These are phyloP conservation scores for Alliaria petiolata DNA, from an alignment of 345 rosid genomes.

Conservation along the genomic window DNA sequence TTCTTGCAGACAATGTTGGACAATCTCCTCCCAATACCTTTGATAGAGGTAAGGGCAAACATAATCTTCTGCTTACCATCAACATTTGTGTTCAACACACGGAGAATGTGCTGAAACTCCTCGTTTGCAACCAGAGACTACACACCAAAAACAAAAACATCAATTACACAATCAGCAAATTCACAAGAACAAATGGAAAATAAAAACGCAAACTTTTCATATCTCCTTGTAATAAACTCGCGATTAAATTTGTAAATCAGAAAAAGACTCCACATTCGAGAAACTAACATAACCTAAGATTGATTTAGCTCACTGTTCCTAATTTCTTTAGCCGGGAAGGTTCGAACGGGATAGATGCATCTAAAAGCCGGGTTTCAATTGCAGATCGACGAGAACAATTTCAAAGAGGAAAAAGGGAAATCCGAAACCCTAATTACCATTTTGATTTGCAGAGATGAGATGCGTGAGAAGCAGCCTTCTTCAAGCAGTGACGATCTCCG, in stretches of 20 bases:
- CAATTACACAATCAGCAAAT: not conserved
- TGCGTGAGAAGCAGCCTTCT: conserved; percentile 11
- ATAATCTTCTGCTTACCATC: conserved; percentile 89
- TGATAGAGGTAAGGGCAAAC: conserved; percentile 91
- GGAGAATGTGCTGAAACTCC: conserved; percentile 88
- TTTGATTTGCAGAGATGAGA: conserved; percentile 17
- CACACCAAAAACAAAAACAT: not conserved
- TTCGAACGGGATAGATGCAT: not conserved
- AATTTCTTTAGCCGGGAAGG: too few species aligned
- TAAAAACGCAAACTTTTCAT: not conserved
- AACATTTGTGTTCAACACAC: conserved; percentile 88
- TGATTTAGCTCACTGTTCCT: not conserved
- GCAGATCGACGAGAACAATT: not conserved
- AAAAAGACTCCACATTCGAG: not conserved
- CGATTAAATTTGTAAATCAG: too few species aligned
- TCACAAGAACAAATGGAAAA: not conserved
- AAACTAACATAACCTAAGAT: not conserved
- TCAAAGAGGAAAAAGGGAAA: not conserved
- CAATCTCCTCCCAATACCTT: conserved; percentile 84
- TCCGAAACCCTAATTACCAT: conserved; percentile 14
- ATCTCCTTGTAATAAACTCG: not conserved
- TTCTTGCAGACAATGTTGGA: conserved; percentile 94
- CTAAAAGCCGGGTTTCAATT: not conserved
- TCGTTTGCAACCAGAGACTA: conserved; percentile 84
- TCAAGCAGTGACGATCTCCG: conserved; percentile 8